Evolutionary conservation across 176 grass and related monocot genomes (phyloP), one percentile per base, ranked within the genome.

Genomic region (Aegilops longissima): DNA sequence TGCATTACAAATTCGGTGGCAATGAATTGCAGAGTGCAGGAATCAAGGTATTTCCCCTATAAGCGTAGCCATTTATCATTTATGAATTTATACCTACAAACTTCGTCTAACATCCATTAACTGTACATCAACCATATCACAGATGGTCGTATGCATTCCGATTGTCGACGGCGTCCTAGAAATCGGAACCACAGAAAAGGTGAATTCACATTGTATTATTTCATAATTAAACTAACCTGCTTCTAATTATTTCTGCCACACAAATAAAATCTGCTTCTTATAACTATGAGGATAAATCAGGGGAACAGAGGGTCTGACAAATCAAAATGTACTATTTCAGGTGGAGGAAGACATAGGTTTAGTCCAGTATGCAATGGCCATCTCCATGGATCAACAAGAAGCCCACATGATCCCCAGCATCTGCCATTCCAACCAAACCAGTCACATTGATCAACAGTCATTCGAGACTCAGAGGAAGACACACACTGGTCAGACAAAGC

Each of bases 81-180:
- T 62, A 62, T 73, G 0, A 64, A 35, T 49, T 44, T 75, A 6
- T 21, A 34, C 6, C 2, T 39, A 34, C 36, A 76, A 11, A 44
- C 10, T 74, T 84, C 8, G n/a, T 14, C 49, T 64, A 30, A 79
- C 34, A 59, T 51, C 54, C 31, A 29, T 72, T 44, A 12, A 8
- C 40, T 29, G 39, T 33, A 34, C 69, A 80, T 67, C 23, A 12
- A 85, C 30, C 17, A 38, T 82, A 63, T 49, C 73, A 33, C 89
- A 98, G 95, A 93, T 93, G 77, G 89, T 98, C 30, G 72, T 92
- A 30, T 98, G 97, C 70, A 93, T 98, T 83, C 92, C 92, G 2
- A 40, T 94, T 31, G 45, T 84, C 9, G 87, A 96, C 63, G 88
- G 90, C 39, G 82, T 98, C 45, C 89, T 98, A 34, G 97, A 98